phyloP scores from a whole-genome alignment of 2,329 filamentous ascomycete species.

The Ophiocordyceps camponoti-leonardi region DNA sequence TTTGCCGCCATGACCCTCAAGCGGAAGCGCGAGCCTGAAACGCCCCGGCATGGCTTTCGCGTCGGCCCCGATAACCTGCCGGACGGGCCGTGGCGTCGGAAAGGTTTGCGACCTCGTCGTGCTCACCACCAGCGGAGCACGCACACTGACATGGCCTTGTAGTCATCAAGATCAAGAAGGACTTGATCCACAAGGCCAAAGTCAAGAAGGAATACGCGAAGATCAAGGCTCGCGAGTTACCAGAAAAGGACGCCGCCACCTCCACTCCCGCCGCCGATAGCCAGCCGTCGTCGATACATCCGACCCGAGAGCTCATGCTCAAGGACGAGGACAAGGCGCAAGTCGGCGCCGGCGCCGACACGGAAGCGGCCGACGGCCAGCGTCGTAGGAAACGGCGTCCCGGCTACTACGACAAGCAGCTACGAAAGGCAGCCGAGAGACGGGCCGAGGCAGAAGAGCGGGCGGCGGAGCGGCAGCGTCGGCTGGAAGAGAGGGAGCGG shows the following conservation, averaged over 20 bases:
- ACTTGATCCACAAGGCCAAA: constrained; percentile 82
- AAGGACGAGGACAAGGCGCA: constrained; percentile 20
- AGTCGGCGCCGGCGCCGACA: constrained; percentile 6
- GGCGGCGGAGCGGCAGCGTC: constrained; percentile 22
- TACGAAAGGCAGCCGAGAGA: constrained; percentile 26
- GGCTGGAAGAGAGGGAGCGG: constrained; percentile 46
- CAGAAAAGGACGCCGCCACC: constrained; percentile 2
- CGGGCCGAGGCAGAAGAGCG: constrained; percentile 23
- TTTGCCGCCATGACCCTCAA: constrained; percentile 14
- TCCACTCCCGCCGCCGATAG: not conserved
- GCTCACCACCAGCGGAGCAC: not conserved
- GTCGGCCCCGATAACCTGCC: constrained; percentile 83
- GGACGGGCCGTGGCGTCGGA: constrained; percentile 74
- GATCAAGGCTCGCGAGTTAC: constrained; percentile 40
- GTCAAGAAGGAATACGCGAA: constrained; percentile 87
- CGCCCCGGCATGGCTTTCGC: constrained; percentile 54
- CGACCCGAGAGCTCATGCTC: constrained; percentile 21
- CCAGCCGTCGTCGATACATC: constrained; percentile 14
- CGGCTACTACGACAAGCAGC: constrained; percentile 50
- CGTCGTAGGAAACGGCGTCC: constrained; percentile 22
- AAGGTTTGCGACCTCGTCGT: constrained; percentile 24
- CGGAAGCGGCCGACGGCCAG: constrained; percentile 11
- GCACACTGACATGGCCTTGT: not conserved
- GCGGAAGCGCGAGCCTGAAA: constrained; percentile 24
- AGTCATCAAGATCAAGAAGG: constrained; percentile 81